Percentiles rank a stretch among this genome's conserved stretches.
These are phyloP conservation scores for Tetracentron sinense DNA, from an alignment of 164 flowering plant genomes.

Conservation along the genomic window DNA sequence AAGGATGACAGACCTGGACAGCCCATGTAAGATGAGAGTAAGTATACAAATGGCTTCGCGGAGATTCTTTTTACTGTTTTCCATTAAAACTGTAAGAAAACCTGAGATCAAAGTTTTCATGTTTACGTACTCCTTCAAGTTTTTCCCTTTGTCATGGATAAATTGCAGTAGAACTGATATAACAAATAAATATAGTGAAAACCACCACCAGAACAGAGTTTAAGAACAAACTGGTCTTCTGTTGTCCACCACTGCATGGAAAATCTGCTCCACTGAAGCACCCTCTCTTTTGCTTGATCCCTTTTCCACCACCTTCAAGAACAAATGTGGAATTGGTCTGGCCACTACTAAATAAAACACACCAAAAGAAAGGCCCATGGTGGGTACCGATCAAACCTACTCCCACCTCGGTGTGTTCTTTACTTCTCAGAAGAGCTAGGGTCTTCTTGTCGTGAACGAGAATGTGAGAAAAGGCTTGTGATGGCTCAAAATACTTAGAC, in stretches of 20 bases:
- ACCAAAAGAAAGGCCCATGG: slow-evolving; percentile 73
- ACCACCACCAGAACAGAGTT: not conserved
- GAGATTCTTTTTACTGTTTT: not conserved
- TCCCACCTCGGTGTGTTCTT: slow-evolving; percentile 61
- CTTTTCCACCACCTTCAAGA: slow-evolving; percentile 66
- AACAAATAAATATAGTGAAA: slow-evolving; percentile 12
- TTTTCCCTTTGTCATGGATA: not conserved
- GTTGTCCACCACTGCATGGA: slow-evolving; percentile 47
- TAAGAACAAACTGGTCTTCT: slow-evolving; percentile 2
- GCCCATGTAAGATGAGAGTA: no score
- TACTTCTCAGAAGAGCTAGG: slow-evolving; percentile 44
- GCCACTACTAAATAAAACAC: slow-evolving; percentile 63
- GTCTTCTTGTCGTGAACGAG: slow-evolving; percentile 42
- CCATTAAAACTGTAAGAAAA: not conserved
- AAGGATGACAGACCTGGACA: no score
- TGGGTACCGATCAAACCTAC: slow-evolving; percentile 53
- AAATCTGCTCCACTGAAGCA: slow-evolving; percentile 64
- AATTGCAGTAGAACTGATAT: not conserved
- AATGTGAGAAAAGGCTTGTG: slow-evolving; percentile 46
- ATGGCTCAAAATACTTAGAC: slow-evolving; percentile 52
- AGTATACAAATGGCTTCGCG: no score
- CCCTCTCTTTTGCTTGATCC: slow-evolving; percentile 74
- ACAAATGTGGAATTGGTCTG: slow-evolving; percentile 65
- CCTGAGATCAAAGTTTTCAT: not conserved
- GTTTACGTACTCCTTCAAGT: not conserved